Evolutionary conservation across 495 filamentous ascomycete species (phyloP).

Genomic region (Chaetomium tenue): DNA sequence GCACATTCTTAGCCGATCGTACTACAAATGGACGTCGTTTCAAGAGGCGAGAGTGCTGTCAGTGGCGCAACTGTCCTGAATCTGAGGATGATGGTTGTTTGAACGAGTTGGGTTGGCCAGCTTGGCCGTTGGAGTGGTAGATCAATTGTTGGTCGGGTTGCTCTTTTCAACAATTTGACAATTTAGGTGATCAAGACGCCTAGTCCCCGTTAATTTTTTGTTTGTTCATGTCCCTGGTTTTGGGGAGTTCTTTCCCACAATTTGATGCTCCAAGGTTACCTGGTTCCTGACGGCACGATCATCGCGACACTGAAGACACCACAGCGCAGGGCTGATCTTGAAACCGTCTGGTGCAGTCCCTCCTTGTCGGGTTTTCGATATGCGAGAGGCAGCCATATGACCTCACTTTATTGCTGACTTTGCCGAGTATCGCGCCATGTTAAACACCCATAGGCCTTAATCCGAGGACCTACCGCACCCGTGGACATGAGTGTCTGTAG

Average conservation of each 20-base stretch:
- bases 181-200: too few relatives aligned
- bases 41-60: not conserved
- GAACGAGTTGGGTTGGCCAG: not conserved
- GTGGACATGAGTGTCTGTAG: too few relatives aligned
- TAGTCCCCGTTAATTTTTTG: too few relatives aligned
- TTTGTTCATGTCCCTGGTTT: too few relatives aligned
- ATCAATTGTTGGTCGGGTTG: too few relatives aligned
- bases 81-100: not conserved
- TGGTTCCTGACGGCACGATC: too few relatives aligned
- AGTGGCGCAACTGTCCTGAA: not conserved
- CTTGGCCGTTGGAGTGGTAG: not conserved
- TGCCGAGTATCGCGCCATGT: not conserved
- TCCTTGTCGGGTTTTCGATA: not conserved
- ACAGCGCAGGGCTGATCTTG: not conserved
- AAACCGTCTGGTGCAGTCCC: too few relatives aligned
- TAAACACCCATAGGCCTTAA: not conserved
- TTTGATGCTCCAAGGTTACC: too few relatives aligned
- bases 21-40: too few relatives aligned
- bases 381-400: not conserved
- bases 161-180: not conserved
- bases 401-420: not conserved
- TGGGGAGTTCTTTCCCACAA: too few relatives aligned
- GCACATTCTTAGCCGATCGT: constrained; percentile 7
- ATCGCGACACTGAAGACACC: too few relatives aligned
- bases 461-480: not conserved